Evolutionary conservation across 2,329 filamentous ascomycete species (phyloP), one percentile per base, ranked within the genome.

Genomic region (Penicillium sp.): DNA sequence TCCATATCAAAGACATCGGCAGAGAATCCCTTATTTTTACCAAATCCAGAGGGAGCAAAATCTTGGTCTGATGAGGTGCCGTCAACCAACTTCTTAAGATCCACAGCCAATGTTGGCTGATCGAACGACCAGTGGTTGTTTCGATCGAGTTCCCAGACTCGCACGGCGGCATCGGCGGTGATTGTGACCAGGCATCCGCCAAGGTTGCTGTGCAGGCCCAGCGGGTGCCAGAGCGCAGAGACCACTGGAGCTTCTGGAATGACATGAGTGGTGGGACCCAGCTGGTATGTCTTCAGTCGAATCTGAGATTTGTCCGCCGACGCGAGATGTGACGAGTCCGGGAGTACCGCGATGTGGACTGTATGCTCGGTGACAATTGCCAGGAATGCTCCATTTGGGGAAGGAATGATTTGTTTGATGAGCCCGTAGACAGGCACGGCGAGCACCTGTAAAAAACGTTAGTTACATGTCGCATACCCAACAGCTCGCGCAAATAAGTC

Each of bases 1-100:
- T 96, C 88, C 85, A 98, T 95, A 65, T 97, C 90, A 50, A 94
- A 84, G 1, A 81, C 82, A 65, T 97, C 90, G 0, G 90, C 86
- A 1, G 90, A 95, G 61, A 95, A 97, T 8, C 83, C 85, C 58
- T 86, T 88, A 65, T 83, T 89, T 38, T 82, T 85, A 6, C 84
- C 80, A 53, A 84, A 84, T 18, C 79, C 81, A 1, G 87, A 88
- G 5, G 88, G 88, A 29, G 82, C 77, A 63, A 95, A 88, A 65
- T 96, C 88, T 58, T 95, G 85, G 53, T 94, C 85, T 13, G 86
- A 76, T 3, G 82, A 89, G 3, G 82, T 85, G 26, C 89, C 91
- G 68, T 95, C 90, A 13, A 84, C 87, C 39, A 98, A 77, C 68
- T 94, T 94, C 71, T 87, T 86, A 54, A 97, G 72, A 64, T 98